Evolutionary conservation across 805 yeast species (phyloP).

Genomic region (Nakazawaea ambrosiae): DNA sequence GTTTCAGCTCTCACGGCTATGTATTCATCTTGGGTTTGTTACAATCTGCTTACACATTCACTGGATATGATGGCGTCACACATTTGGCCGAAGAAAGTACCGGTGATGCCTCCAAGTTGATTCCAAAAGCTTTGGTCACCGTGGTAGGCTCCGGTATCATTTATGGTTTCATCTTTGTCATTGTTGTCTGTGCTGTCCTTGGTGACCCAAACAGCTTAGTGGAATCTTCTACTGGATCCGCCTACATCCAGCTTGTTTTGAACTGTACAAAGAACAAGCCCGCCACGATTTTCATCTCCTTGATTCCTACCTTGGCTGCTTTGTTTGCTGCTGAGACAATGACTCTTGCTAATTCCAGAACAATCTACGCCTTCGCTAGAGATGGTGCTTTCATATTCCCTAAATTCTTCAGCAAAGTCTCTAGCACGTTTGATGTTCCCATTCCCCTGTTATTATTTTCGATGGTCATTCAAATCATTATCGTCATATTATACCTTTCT

Average conservation of each 20-base stretch:
- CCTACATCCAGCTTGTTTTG: constrained; percentile 18
- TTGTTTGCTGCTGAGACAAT: constrained; percentile 21
- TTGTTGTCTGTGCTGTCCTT: constrained; percentile 23
- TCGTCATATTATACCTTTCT: constrained; percentile 23
- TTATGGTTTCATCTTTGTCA: constrained; percentile 25
- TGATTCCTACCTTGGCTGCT: constrained; percentile 19
- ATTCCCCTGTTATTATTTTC: constrained; percentile 21
- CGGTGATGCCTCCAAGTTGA: constrained; percentile 19
- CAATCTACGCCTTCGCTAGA: constrained; percentile 28
- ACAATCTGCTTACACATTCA: constrained; percentile 21
- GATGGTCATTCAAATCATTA: constrained; percentile 17
- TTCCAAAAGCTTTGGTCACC: constrained; percentile 27
- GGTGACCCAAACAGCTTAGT: constrained; percentile 14
- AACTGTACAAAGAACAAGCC: constrained; percentile 22
- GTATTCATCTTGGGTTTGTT: constrained; percentile 21
- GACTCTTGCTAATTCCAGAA: constrained; percentile 26
- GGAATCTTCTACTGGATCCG: constrained; percentile 18
- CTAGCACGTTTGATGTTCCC: constrained; percentile 21
- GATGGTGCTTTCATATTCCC: constrained; percentile 28
- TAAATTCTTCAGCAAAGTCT: constrained; percentile 20
- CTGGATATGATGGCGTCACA: constrained; percentile 27
- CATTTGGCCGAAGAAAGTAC: constrained; percentile 29
- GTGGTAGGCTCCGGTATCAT: constrained; percentile 22
- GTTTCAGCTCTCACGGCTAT: constrained; percentile 18
- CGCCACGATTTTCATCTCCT: constrained; percentile 19